A percentile compares a stretch with the other conserved stretches of the same genome.
Conservation (phyloP, 1,139 yeast species). For the Suhomyces taliae region DNA sequence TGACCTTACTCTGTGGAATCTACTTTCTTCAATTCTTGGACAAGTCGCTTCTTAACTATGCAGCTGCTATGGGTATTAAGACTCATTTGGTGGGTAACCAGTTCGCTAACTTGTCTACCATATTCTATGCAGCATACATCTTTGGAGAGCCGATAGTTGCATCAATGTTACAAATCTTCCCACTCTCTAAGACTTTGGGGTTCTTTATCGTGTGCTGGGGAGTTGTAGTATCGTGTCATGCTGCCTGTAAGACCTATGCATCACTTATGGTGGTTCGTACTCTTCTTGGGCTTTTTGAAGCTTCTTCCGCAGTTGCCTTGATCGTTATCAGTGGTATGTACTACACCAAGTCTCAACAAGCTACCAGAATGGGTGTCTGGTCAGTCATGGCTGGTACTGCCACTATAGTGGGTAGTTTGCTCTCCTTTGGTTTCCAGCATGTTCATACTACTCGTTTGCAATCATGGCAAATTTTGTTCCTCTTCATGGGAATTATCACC, state of each 20-base stretch:
- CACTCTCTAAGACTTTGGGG: slow-evolving; percentile 41
- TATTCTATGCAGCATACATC: slow-evolving; percentile 46
- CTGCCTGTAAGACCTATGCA: slow-evolving; percentile 38
- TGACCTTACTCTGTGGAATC: slow-evolving; percentile 37
- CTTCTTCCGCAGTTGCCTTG: slow-evolving; percentile 20
- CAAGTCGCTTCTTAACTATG: slow-evolving; percentile 44
- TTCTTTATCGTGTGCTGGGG: slow-evolving; percentile 44
- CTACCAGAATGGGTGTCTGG: slow-evolving; percentile 17
- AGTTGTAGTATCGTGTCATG: slow-evolving; percentile 33
- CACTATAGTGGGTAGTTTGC: slow-evolving; percentile 41
- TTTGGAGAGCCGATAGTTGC: slow-evolving; percentile 48
- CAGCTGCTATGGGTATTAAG: slow-evolving; percentile 54
- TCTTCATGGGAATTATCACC: slow-evolving; percentile 39
- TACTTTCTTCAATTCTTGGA: slow-evolving; percentile 49
- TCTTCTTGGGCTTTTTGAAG: slow-evolving; percentile 27
- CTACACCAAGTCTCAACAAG: slow-evolving; percentile 35
- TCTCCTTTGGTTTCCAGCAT: slow-evolving; percentile 45
- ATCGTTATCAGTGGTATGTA: slow-evolving; percentile 33
- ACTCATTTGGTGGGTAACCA: slow-evolving; percentile 34
- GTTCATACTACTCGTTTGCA: slow-evolving; percentile 25
- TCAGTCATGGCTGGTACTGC: slow-evolving; percentile 41
- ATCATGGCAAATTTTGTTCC: slow-evolving; percentile 43
- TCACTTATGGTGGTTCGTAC: slow-evolving; percentile 44
- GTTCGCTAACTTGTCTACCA: slow-evolving; percentile 44
- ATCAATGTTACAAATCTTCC: slow-evolving; percentile 36